Evolutionary conservation across 768 basidiomycete species (phyloP), one percentile per base, ranked within the genome.

Genomic region (Trametes elegans): DNA sequence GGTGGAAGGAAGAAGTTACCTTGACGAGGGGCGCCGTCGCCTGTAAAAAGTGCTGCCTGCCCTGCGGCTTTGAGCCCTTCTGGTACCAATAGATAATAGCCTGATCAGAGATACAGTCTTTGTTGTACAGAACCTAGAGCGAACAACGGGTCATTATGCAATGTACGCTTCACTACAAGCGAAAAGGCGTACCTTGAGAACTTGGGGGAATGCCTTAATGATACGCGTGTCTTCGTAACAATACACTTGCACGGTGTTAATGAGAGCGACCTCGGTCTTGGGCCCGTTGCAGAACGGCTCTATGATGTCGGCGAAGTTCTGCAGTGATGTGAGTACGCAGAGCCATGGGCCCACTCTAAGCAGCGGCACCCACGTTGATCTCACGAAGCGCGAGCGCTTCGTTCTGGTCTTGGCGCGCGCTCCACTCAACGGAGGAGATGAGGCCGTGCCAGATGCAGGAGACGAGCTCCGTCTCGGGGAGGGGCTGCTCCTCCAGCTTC

Each of bases 51-150:
- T 94, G 90, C 71, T 97, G 93, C 67, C 88, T 86, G 44, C 95
- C 96, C 71, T 98, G 92, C 0, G 93, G 83, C 73, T 93, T 97
- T 43, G 94, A 89, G 47, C 97, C 96, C 74, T 99, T 99, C 74
- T 91, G 87, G 73, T 93, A 79, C 96, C 96, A 99, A 72, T 97
- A 98, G 56, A 98, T 88, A 66, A 99, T 95, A 57, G 95, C 94
- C 68, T 95, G 88, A 67, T 95, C 93, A 51, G 93, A 90, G 63
- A 98, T 80, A 72, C 93, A 93, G 65, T 99, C 96, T 65, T 90
- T 86, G 75, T 95, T 95, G 76, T 97, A 98, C 71, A 98, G 78
- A 63, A 95, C 87, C 91, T 93, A 64, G 4, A 21, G 24, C 14
- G 16, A 27, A 19, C 13, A 49, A n/a, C n/a, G n/a, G 18, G 35